Conservation (phyloP, 2,329 filamentous ascomycete species). For the Talaromyces marneffei region DNA sequence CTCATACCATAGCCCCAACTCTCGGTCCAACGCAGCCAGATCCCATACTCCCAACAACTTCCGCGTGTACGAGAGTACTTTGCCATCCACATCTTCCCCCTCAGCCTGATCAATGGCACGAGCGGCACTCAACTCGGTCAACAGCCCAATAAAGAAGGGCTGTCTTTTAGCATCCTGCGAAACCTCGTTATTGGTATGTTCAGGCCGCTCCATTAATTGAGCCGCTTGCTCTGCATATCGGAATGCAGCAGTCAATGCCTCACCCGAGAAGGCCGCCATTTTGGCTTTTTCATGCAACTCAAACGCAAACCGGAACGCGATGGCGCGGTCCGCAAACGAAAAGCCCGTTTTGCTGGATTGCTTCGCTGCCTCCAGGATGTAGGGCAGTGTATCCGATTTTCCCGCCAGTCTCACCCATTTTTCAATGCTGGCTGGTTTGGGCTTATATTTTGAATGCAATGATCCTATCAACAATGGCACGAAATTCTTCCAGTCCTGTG, state of each 20-base stretch:
- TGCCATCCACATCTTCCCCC: conserved; percentile 35
- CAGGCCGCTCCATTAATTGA: conserved; percentile 31
- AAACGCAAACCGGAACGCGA: conserved; percentile 17
- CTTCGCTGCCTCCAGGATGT: conserved; percentile 34
- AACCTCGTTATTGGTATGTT: conserved; percentile 23
- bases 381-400: conserved; percentile 29
- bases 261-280: conserved; percentile 29
- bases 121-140: conserved; percentile 44
- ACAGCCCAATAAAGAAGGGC: conserved; percentile 38
- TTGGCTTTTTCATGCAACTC: conserved; percentile 34
- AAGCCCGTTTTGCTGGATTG: conserved; percentile 33
- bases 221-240: conserved; percentile 31
- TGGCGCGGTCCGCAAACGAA: conserved; percentile 22
- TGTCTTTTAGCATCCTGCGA: conserved; percentile 33
- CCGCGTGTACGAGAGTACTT: conserved; percentile 36
- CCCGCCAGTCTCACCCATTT: conserved; percentile 36
- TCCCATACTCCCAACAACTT: conserved; percentile 33
- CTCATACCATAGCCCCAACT: conserved; percentile 18
- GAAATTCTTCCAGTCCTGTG: conserved; percentile 38
- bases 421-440: conserved; percentile 25
- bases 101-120: conserved; percentile 32
- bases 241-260: conserved; percentile 25
- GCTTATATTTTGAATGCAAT: conserved; percentile 24
- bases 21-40: conserved; percentile 22
- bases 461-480: conserved; percentile 37